A percentile compares a stretch with the other conserved stretches of the same genome.
These are phyloP conservation scores for Isatis lusitanica DNA, from an alignment of 441 rosid genomes.

Conservation along the genomic window DNA sequence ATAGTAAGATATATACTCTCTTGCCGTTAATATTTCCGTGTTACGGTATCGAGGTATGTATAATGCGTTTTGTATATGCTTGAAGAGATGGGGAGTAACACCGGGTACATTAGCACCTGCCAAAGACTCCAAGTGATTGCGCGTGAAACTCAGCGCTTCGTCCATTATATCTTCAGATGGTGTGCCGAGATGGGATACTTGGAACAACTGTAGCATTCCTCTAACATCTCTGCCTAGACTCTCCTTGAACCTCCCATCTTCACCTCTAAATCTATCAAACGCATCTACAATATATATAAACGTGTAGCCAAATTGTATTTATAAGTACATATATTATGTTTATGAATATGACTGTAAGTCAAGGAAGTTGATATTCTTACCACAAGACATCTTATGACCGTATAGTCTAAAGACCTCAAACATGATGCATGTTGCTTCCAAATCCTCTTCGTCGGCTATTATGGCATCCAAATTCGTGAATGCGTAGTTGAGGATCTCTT, in stretches of 20 bases:
- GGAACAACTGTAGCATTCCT: conserved; percentile 6
- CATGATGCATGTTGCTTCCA: background rate
- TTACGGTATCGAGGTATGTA: conserved; percentile 30
- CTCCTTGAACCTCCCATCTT: conserved; percentile 6
- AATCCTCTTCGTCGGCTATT: background rate
- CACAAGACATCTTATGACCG: conserved; percentile 21
- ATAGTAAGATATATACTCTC: conserved; percentile 27
- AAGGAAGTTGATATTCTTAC: background rate
- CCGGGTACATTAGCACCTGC: background rate
- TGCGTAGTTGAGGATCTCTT: background rate
- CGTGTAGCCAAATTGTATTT: background rate
- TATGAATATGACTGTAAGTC: background rate
- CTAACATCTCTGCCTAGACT: background rate
- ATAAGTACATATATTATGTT: background rate
- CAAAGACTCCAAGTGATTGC: background rate
- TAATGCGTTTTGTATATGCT: conserved; percentile 27
- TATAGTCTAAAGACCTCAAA: conserved; percentile 12
- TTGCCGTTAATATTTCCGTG: conserved; percentile 14
- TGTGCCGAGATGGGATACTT: background rate
- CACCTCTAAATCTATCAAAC: background rate
- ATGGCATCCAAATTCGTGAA: background rate
- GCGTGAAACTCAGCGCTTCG: background rate
- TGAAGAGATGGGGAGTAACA: conserved; percentile 5
- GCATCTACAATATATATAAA: background rate
- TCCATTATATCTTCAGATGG: conserved; percentile 11